These are phyloP conservation scores for Gossypium laxum DNA, from an alignment of 441 rosid genomes.

Conservation along the genomic window DNA sequence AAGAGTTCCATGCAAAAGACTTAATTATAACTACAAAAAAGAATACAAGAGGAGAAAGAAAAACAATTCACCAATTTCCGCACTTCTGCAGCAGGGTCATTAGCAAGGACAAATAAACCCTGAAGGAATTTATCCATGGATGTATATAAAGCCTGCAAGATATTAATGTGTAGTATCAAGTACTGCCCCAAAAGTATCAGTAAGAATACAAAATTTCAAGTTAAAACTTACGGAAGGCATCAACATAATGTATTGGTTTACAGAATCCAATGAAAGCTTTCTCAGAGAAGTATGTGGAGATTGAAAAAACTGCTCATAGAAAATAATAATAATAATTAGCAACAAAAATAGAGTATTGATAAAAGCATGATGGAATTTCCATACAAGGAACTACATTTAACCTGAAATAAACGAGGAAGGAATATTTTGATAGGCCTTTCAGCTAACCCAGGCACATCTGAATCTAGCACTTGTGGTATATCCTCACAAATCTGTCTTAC, in stretches of 20 bases:
- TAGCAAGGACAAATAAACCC: constrained; percentile 82
- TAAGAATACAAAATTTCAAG: background rate
- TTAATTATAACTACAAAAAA: background rate
- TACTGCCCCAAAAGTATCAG: constrained; percentile 9
- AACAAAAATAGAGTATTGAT: background rate
- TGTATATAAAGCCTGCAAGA: constrained; percentile 60
- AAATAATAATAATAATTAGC: constrained; percentile 11
- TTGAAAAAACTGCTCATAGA: constrained; percentile 71
- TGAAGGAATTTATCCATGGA: constrained; percentile 88
- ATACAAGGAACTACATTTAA: constrained; percentile 19
- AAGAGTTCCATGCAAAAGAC: background rate
- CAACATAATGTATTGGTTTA: constrained; percentile 77
- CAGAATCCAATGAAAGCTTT: constrained; percentile 82
- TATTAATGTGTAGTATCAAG: constrained; percentile 9
- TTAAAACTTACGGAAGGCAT: constrained; percentile 88
- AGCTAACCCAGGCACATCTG: constrained; percentile 74
- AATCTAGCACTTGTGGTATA: constrained; percentile 80
- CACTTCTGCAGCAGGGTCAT: constrained; percentile 75
- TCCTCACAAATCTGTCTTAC: constrained; percentile 86
- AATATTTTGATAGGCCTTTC: constrained; percentile 83
- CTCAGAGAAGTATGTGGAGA: constrained; percentile 78
- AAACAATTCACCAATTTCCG: constrained; percentile 65
- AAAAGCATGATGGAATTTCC: background rate
- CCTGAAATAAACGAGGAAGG: constrained; percentile 81
- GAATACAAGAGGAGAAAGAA: constrained; percentile 9